Conservation (phyloP, 139 green algal species). For the Closterium sp. region DNA sequence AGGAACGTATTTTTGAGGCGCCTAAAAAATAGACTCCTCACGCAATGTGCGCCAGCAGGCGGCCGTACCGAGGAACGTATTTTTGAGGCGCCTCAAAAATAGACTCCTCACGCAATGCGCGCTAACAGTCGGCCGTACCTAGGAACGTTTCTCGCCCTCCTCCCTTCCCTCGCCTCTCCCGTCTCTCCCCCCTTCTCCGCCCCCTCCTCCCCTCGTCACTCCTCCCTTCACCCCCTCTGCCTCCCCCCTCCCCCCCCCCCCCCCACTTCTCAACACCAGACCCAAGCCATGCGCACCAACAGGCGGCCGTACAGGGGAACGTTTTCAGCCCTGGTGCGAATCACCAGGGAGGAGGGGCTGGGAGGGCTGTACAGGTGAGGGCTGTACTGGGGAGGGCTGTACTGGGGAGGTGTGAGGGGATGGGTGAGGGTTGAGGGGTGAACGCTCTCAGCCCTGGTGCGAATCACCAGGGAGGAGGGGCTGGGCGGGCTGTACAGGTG, state of each 20-base stretch:
- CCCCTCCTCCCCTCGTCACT: neutral
- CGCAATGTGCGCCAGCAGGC: no score
- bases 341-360: slow-evolving; percentile 83
- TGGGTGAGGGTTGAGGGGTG: slow-evolving; percentile 57
- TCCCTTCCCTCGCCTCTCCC: neutral
- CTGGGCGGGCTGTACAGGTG: slow-evolving; percentile 81
- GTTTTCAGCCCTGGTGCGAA: slow-evolving; percentile 54
- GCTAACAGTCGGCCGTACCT: neutral
- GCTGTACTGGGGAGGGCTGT: neutral
- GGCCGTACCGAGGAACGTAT: no score
- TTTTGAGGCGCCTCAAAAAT: no score
- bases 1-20: no score
- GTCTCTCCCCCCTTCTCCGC: neutral
- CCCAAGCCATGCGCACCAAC: neutral
- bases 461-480: slow-evolving; percentile 86
- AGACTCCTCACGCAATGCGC: neutral
- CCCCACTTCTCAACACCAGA: no score
- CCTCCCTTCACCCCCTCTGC: no score
- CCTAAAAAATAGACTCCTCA: no score
- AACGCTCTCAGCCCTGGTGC: slow-evolving; percentile 70
- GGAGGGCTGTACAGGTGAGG: slow-evolving; percentile 77
- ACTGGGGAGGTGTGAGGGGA: neutral
- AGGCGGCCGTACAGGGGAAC: neutral
- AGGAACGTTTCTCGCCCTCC: neutral
- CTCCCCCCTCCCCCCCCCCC: no score